A percentile compares a stretch with the other conserved stretches of the same genome.
Evolutionary conservation across 805 yeast species (phyloP).

Genomic region (Lipomyces chichibuensis): DNA sequence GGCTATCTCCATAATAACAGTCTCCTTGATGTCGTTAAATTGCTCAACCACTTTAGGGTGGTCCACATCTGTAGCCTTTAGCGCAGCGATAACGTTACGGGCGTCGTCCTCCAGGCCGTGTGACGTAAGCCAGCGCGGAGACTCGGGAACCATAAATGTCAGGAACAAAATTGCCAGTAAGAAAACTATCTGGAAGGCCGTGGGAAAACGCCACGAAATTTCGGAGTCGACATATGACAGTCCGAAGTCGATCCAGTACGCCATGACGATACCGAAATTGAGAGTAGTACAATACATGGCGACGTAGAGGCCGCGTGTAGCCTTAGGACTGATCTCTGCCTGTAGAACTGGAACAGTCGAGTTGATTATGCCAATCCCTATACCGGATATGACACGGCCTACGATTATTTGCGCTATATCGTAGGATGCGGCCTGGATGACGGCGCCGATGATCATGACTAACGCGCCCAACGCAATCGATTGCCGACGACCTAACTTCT

Average conservation of each 20-base stretch:
- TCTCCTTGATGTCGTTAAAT: slow-evolving; percentile 31
- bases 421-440: slow-evolving; percentile 56
- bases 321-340: slow-evolving; percentile 66
- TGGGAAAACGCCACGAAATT: slow-evolving; percentile 70
- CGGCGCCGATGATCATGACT: slow-evolving; percentile 52
- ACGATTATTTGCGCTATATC: slow-evolving; percentile 68
- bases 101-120: slow-evolving; percentile 62
- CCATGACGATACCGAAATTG: slow-evolving; percentile 65
- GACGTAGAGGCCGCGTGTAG: slow-evolving; percentile 67
- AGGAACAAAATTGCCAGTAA: slow-evolving; percentile 58
- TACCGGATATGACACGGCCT: slow-evolving; percentile 56
- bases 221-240: slow-evolving; percentile 49
- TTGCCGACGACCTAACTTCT: too few species aligned
- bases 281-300: slow-evolving; percentile 65
- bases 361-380: slow-evolving; percentile 38
- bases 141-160: slow-evolving; percentile 71
- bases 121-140: slow-evolving; percentile 75
- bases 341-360: slow-evolving; percentile 67
- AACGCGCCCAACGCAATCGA: too few species aligned
- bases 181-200: slow-evolving; percentile 67
- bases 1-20: slow-evolving; percentile 8
- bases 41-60: slow-evolving; percentile 45
- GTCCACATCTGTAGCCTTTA: slow-evolving; percentile 43
- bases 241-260: slow-evolving; percentile 71
- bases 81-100: slow-evolving; percentile 15